Base-by-base conservation (phyloP, 2,329 filamentous ascomycete genomes). In the Colletotrichum caudatum region DNA sequence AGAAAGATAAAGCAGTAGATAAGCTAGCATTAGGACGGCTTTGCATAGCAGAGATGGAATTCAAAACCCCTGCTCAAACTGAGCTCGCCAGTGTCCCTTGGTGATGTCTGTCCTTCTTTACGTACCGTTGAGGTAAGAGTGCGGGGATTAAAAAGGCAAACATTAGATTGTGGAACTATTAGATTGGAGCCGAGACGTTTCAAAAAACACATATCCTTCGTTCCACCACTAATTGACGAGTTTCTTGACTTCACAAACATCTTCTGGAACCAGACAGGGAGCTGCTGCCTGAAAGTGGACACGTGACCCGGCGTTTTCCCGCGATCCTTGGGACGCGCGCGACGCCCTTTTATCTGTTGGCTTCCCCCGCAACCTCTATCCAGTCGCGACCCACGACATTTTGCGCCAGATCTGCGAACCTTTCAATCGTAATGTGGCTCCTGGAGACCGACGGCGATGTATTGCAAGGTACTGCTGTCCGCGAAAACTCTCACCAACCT, bases 341-440 rank as follows among this genome's bases (percentile, higher is more conserved):
- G 59, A 58, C 57, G 35, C 71, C 71, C 61, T 54, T 73, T 50
- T 48, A 66, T 37, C 60, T 58, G 69, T 50, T 48, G 64, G 37
- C 60, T 72, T 65, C 66, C 66, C 59, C 63, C 63, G 54, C 66
- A 56, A 60, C 61, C 59, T 69, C 46, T 14, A 46, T 29, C 56
- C 54, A 50, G 60, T 66, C 59, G 54, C 54, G 58, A 50, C 66
- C 20, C 44, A 29, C 29, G 12, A 48, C 41, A 5, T 23, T 29
- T 14, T 48, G 39, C 58, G 23, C 33, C 64, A 26, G n/a, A 44
- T 48, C 56, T 18, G 65, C 61, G 51, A 50, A 12, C 20, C 26
- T 16, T 26, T 5, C 39, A 29, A 4, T 5, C 26, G 57, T n/a
- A 64, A 92, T 92, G 90, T 92, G 90, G 90, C 85, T 91, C 70